Evolutionary conservation across 345 rosid species (phyloP), one percentile per base, ranked within the genome.

Genomic region (Zanthoxylum bungeanum): DNA sequence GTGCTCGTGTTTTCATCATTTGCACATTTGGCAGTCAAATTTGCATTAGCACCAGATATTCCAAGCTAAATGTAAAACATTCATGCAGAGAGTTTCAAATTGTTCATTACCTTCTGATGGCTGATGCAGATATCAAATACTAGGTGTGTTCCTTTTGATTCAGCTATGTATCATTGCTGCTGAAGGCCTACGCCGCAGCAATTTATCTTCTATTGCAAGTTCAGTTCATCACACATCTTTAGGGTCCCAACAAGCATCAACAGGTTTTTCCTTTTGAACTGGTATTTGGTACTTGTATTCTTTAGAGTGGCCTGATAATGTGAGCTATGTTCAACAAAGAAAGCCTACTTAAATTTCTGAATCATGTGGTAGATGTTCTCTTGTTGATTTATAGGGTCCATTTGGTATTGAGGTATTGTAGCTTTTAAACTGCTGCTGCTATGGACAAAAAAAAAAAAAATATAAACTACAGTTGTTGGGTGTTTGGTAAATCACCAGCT

Each of bases 101-200:
- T 69, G 56, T 56, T 61, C 71, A 64, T 57, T 71, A 63, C 40
- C 51, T 76, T 79, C 78, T 39, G 72, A n/a, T n/a, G n/a, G n/a
- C n/a, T n/a, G n/a, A 31, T 47, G 75, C 88, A 92, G 98, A 79
- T 92, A 95, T 81, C 98, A 95, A 77, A 88, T 91, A 72, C 81
- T 95, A 40, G 99, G 99, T 33, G 81, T 92, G 27, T 95, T 95
- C 80, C 97, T 92, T 73, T 80, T 95, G 74, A 83, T 95, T 81
- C 99, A 92, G 82, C 84, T 95, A 63, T 95, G 97, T 76, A 77
- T 92, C 75, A 84, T 92, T 81, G 97, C 97, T 70, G 90, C 96
- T 72, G 98, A 95, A 75, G 88, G 88, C 53, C 79, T 95, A 49
- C 87, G 97, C 24, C 85, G 93, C 64, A 88, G 89, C 85, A 92